Evolutionary conservation across 352 stramenopile genomes (phyloP).

Genomic region (Globisporangium viniferum): DNA sequence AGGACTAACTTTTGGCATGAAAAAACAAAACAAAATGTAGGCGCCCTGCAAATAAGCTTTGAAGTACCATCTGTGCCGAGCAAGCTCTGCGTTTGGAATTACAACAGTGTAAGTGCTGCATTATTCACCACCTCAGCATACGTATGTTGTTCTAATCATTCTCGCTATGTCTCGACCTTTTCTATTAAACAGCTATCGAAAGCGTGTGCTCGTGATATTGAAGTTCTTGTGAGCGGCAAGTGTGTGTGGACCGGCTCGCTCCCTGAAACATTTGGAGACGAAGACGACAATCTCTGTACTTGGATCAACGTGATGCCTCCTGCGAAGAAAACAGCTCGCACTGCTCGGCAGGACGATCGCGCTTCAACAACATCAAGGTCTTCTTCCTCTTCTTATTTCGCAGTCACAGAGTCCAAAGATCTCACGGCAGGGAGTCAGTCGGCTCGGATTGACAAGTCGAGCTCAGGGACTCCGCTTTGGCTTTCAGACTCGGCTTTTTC

Average conservation of each 20-base stretch:
- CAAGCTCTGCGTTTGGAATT: conserved; percentile 83
- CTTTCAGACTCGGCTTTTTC: conserved; percentile 12
- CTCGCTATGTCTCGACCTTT: not conserved
- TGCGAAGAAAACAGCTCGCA: conserved; percentile 36
- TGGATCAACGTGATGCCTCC: conserved; percentile 56
- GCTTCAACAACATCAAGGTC: not conserved
- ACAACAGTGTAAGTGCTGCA: conserved; percentile 55
- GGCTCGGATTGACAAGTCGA: conserved; percentile 1
- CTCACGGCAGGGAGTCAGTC: not conserved
- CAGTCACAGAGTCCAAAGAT: not conserved
- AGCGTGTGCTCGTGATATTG: conserved; percentile 56
- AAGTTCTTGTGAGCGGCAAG: conserved; percentile 57
- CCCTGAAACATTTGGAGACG: conserved; percentile 61
- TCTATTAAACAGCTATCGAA: conserved; percentile 31
- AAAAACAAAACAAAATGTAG: conserved; percentile 14
- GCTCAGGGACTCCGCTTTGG: conserved; percentile 14
- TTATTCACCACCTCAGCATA: not conserved
- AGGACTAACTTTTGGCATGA: not conserved
- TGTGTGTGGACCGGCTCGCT: conserved; percentile 77
- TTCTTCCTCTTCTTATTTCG: not conserved
- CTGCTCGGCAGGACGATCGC: conserved; percentile 12
- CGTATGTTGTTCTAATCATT: not conserved
- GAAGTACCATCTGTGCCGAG: conserved; percentile 34
- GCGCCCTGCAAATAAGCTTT: conserved; percentile 57
- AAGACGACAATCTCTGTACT: conserved; percentile 61